Conservation (phyloP, 139 green algal species). For the Tetradesmus obliquus region DNA sequence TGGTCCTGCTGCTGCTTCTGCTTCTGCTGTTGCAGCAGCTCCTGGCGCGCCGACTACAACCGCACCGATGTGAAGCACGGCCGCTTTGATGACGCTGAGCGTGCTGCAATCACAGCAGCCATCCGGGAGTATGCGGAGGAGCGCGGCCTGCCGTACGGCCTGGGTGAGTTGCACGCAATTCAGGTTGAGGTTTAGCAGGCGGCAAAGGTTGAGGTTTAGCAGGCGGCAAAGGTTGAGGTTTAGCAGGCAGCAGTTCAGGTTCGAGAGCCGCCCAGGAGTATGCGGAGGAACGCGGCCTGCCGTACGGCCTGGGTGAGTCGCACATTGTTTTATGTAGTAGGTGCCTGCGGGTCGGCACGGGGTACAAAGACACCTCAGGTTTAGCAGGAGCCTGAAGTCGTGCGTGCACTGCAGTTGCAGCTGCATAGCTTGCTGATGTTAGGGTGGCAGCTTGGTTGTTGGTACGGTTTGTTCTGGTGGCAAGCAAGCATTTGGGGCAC, state of each 20-base stretch:
- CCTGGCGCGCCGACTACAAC: slow-evolving; percentile 62
- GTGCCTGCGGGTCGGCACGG: no score
- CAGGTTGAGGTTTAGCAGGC: not conserved
- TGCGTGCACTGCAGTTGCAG: no score
- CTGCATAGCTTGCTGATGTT: no score
- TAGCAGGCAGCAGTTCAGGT: no score
- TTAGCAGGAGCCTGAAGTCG: no score
- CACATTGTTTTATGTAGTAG: not conserved
- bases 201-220: no score
- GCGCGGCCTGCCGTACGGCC: not conserved
- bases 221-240: no score
- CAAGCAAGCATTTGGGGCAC: no score
- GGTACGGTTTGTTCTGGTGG: no score
- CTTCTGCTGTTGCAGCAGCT: not conserved
- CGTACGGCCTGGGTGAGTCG: not conserved
- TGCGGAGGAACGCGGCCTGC: not conserved
- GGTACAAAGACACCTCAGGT: no score
- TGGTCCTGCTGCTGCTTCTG: not conserved
- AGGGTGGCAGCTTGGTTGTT: no score
- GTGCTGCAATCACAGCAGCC: slow-evolving; percentile 56
- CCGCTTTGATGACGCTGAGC: slow-evolving; percentile 65
- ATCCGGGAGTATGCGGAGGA: slow-evolving; percentile 37
- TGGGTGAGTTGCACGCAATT: not conserved
- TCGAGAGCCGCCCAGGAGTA: slow-evolving; percentile 40
- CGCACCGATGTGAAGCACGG: slow-evolving; percentile 72